Evolutionary conservation across 495 filamentous ascomycete species (phyloP).

Genomic region (Ramalina intermedia): DNA sequence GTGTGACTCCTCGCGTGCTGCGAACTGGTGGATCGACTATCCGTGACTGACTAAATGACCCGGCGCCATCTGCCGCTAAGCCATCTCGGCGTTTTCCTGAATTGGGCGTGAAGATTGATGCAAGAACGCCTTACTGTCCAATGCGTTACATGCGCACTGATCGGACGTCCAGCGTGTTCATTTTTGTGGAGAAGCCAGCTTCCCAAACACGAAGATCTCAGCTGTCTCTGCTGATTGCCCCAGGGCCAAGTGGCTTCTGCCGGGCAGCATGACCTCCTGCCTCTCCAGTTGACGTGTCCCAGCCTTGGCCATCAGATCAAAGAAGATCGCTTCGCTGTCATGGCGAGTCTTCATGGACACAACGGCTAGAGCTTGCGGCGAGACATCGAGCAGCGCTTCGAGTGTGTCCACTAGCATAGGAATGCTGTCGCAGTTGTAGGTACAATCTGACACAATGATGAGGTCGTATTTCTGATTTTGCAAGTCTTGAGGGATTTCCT

Average conservation of each 20-base stretch:
- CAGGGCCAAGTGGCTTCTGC: no score
- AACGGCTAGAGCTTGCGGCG: conserved; percentile 43
- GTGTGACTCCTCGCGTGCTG: no score
- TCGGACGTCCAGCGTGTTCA: not conserved
- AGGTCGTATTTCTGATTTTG: conserved; percentile 45
- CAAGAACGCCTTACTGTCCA: no score
- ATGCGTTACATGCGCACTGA: no score
- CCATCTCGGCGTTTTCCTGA: not conserved
- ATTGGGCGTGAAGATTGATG: not conserved
- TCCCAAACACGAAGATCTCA: conserved; percentile 2
- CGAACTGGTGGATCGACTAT: no score
- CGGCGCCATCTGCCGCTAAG: not conserved
- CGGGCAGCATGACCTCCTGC: no score
- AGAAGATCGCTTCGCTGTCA: conserved; percentile 66
- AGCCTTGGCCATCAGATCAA: conserved; percentile 52
- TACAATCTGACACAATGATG: conserved; percentile 80
- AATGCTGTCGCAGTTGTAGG: conserved; percentile 77
- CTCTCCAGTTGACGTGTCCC: conserved; percentile 35
- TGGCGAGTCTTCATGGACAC: conserved; percentile 78
- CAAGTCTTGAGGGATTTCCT: conserved; percentile 26
- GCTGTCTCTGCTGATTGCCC: not conserved
- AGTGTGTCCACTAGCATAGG: conserved; percentile 63
- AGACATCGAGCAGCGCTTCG: conserved; percentile 32
- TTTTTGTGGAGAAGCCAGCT: not conserved
- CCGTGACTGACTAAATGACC: no score